Base-by-base conservation (phyloP, 2,329 filamentous ascomycete species). In the Fusarium hainanense region DNA sequence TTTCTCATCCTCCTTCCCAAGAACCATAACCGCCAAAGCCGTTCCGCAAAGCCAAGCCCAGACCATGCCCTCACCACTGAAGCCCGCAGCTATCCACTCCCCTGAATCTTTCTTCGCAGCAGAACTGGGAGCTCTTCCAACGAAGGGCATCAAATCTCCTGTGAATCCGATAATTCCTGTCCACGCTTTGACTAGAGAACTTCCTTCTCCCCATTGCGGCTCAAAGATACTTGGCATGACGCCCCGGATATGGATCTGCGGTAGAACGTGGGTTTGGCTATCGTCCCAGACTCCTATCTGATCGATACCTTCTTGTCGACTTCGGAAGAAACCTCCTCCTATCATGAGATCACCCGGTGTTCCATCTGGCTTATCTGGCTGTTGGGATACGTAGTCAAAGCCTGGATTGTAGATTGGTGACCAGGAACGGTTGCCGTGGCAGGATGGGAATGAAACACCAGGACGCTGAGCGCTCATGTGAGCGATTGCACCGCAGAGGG, bases 11-110 rank as follows among this genome's bases (percentile, higher is more conserved):
- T 82, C 79, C 34, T 73, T 78, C 1, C 81, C 82, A 1, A 81
- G 68, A 11, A 87, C 74, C 83, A 85, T 85, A 5, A 83, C 66
- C 1, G 78, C 85, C 54, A 85, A 43, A 1, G 84, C 85, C 13
- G 79, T 80, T 1, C 85, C 85, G 46, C 80, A 84, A 16, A 85
- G 79, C 85, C 85, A 87, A 4, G 84, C 82, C 79, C 82, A 85
- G 4, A 83, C 82, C 84, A 87, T 87, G 6, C 85, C 85, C 44
- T 87, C 82, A 16, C 85, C 85, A 44, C 77, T 81, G 70, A 83
- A 87, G 2, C 84, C 85, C 1, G 83, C 85, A 3, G 82, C 79
- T n/a, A 87, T 79, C 84, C 84, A 88, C 71, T 87, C 84, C 3
- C 82, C 82, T 1, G 75, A 66, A 0, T 50, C 58, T 7, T 58